A percentile compares a stretch with the other conserved stretches of the same genome.
phyloP scores from a whole-genome alignment of 805 yeast species.

The Schwanniomyces vanrijiae region DNA sequence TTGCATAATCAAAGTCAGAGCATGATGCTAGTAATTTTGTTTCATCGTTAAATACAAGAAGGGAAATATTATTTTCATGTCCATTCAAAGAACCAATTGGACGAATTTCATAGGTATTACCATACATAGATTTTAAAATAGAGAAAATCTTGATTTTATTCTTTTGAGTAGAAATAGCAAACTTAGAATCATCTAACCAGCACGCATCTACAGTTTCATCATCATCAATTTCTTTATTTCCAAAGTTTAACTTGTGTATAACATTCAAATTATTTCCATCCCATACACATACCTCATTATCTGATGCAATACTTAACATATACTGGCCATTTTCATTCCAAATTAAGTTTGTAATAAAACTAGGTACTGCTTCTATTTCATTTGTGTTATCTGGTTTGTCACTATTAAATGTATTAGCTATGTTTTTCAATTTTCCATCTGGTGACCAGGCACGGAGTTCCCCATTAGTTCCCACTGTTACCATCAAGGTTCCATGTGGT shows the following conservation, averaged over 20 bases:
- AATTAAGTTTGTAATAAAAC: conserved; percentile 49
- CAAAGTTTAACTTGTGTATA: conserved; percentile 24
- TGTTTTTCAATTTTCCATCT: conserved; percentile 62
- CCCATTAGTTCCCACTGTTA: conserved; percentile 69
- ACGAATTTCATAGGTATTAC: conserved; percentile 12
- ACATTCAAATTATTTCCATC: conserved; percentile 47
- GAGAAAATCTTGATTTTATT: conserved; percentile 58
- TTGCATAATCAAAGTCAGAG: conserved; percentile 66
- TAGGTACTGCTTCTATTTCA: conserved; percentile 8
- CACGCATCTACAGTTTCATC: conserved; percentile 49
- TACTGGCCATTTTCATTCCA: conserved; percentile 63
- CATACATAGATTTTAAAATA: conserved; percentile 14
- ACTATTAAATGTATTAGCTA: conserved; percentile 22
- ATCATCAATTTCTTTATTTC: conserved; percentile 1
- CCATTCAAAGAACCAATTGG: conserved; percentile 48
- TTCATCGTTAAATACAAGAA: conserved; percentile 51
- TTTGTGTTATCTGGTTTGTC: conserved; percentile 4
- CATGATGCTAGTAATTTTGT: conserved; percentile 65
- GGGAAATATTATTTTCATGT: conserved; percentile 60
- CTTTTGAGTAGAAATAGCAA: conserved; percentile 66
- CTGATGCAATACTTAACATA: conserved; percentile 58
- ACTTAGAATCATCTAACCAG: conserved; percentile 72
- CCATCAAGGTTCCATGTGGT: conserved; percentile 57
- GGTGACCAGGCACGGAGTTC: conserved; percentile 78
- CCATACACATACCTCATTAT: conserved; percentile 55